phyloP scores from a whole-genome alignment of 345 rosid genomes.

The Iberis pinnata region DNA sequence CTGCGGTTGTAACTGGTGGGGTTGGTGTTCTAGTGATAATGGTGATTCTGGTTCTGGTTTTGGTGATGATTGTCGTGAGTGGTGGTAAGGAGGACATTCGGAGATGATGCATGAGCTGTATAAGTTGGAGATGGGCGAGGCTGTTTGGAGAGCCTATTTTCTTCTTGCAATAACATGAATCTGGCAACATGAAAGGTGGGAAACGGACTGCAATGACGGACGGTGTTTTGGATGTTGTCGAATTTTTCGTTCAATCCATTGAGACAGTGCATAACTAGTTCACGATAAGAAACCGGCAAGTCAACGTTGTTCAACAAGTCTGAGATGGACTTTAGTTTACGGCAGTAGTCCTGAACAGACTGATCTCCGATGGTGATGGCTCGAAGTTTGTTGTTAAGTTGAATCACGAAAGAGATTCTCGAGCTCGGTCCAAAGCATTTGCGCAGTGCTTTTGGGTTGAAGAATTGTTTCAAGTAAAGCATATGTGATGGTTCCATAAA shows the following conservation, averaged over 20 bases:
- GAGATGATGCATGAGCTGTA: too few species aligned
- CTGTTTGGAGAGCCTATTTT: not conserved
- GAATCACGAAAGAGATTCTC: not conserved
- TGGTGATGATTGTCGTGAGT: too few species aligned
- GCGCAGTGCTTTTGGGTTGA: not conserved
- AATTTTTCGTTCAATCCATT: not conserved
- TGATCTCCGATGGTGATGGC: not conserved
- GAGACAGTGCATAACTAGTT: not conserved
- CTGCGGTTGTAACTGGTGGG: too few species aligned
- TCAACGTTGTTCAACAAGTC: not conserved
- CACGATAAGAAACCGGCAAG: not conserved
- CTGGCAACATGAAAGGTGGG: not conserved
- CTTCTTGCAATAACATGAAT: not conserved
- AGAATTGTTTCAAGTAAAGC: not conserved
- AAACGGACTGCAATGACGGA: not conserved
- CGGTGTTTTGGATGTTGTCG: not conserved
- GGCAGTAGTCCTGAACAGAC: not conserved
- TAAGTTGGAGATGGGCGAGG: too few species aligned
- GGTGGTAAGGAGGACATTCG: too few species aligned
- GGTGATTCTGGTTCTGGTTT: too few species aligned
- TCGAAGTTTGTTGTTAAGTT: not conserved
- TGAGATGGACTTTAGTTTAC: not conserved
- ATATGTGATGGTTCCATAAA: not conserved
- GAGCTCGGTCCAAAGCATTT: accelerated
- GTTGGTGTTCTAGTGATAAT: too few species aligned